Evolutionary conservation across 441 rosid species (phyloP).

Genomic region (Brassica balearica): DNA sequence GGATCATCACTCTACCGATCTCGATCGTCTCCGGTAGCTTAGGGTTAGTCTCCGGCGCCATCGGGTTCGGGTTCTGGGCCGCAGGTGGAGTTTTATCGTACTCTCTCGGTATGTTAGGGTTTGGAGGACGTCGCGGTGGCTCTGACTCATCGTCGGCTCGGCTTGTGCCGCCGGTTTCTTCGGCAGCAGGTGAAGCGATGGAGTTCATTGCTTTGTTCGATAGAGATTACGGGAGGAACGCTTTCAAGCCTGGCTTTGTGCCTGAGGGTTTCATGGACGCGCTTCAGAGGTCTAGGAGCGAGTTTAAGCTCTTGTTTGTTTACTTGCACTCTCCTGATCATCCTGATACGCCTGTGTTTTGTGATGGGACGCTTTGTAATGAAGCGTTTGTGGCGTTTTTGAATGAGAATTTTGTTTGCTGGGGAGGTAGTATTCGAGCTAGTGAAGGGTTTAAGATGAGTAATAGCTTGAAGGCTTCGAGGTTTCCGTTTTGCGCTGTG

Average conservation of each 20-base stretch:
- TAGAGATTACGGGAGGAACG: slow-evolving; percentile 66
- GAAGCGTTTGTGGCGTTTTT: slow-evolving; percentile 67
- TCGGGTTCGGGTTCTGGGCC: slow-evolving; percentile 94
- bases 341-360: slow-evolving; percentile 79
- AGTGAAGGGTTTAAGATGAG: slow-evolving; percentile 99
- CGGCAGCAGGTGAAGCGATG: slow-evolving; percentile 71
- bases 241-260: slow-evolving; percentile 70
- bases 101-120: slow-evolving; percentile 82
- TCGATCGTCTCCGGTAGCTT: slow-evolving; percentile 86
- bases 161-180: slow-evolving; percentile 53
- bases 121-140: slow-evolving; percentile 55
- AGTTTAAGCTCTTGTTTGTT: slow-evolving; percentile 78
- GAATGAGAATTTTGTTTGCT: slow-evolving; percentile 88
- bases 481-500: slow-evolving; percentile 93
- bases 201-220: slow-evolving; percentile 78
- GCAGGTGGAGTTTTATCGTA: slow-evolving; percentile 92
- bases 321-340: slow-evolving; percentile 98
- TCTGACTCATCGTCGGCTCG: slow-evolving; percentile 54
- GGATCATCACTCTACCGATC: slow-evolving; percentile 74
- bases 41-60: slow-evolving; percentile 85
- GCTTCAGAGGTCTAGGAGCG: slow-evolving; percentile 75
- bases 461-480: slow-evolving; percentile 91
- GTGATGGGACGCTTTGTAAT: slow-evolving; percentile 75
- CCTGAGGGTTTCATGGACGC: slow-evolving; percentile 95
- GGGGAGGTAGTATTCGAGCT: slow-evolving; percentile 95